Conservation (phyloP, 805 yeast genomes). For the Debaryomyces tyrocola region DNA sequence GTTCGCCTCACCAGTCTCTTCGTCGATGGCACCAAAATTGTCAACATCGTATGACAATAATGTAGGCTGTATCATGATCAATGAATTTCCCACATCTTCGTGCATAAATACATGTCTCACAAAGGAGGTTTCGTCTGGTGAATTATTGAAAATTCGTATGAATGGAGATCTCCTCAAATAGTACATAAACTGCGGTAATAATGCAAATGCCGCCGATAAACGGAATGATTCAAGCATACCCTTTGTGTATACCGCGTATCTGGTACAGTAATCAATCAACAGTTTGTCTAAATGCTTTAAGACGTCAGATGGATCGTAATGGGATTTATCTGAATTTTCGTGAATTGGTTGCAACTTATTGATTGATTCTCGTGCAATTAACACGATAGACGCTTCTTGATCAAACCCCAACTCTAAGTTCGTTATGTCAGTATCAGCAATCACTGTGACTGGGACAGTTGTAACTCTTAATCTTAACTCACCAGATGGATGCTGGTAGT, state of each 20-base stretch:
- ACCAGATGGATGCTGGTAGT: slow-evolving; percentile 63
- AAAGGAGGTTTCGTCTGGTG: slow-evolving; percentile 72
- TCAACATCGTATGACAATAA: slow-evolving; percentile 56
- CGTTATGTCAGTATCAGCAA: slow-evolving; percentile 39
- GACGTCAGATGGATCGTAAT: slow-evolving; percentile 22
- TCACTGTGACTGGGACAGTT: slow-evolving; percentile 48
- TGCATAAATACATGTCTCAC: slow-evolving; percentile 61
- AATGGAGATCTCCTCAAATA: slow-evolving; percentile 67
- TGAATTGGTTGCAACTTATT: slow-evolving; percentile 31
- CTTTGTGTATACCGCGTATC: slow-evolving; percentile 43
- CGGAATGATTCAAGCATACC: slow-evolving; percentile 50
- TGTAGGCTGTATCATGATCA: slow-evolving; percentile 71
- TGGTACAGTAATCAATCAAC: slow-evolving; percentile 33
- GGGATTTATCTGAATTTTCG: slow-evolving; percentile 12
- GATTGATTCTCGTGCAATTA: slow-evolving; percentile 56
- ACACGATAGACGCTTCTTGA: slow-evolving; percentile 68
- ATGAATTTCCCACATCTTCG: slow-evolving; percentile 60
- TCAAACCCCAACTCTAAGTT: slow-evolving; percentile 54
- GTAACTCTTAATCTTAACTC: slow-evolving; percentile 60
- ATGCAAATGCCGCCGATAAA: slow-evolving; percentile 47
- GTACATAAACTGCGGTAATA: slow-evolving; percentile 67
- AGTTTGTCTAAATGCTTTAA: slow-evolving; percentile 42
- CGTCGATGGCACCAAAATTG: slow-evolving; percentile 36
- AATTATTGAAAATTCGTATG: slow-evolving; percentile 63
- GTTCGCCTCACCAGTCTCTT: slow-evolving; percentile 25